A percentile compares a stretch with the other conserved stretches of the same genome.
These are phyloP conservation scores for Tetradesmus lagerheimii DNA, from an alignment of 139 green algal genomes.

Conservation along the genomic window DNA sequence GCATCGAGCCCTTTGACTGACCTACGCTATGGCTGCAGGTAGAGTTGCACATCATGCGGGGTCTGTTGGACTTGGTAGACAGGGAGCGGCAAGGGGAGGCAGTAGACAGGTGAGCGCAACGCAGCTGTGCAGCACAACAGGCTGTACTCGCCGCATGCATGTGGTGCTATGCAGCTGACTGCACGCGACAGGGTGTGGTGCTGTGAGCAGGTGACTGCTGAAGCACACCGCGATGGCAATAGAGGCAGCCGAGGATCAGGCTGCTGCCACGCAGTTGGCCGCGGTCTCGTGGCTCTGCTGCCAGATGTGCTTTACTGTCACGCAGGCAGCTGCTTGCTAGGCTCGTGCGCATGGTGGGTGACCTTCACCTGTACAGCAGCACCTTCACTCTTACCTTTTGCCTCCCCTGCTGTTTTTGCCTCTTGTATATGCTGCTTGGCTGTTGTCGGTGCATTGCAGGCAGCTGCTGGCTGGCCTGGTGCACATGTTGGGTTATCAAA, in stretches of 20 bases:
- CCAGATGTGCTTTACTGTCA: not conserved
- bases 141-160: too few species aligned
- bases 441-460: not conserved
- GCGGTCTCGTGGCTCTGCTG: too few species aligned
- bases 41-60: conserved; percentile 68
- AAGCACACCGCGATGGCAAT: too few species aligned
- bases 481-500: too few species aligned
- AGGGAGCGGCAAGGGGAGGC: conserved; percentile 82
- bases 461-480: conserved; percentile 80
- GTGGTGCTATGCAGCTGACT: not conserved
- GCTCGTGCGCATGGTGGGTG: conserved; percentile 78
- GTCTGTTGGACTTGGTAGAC: conserved; percentile 80
- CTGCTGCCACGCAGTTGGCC: too few species aligned
- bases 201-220: too few species aligned
- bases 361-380: conserved; percentile 79
- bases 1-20: too few species aligned
- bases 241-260: too few species aligned
- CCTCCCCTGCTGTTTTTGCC: not conserved
- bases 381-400: conserved; percentile 35
- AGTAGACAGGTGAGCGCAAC: conserved; percentile 64
- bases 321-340: conserved; percentile 58
- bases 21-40: conserved; percentile 65
- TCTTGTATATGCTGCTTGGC: too few species aligned
- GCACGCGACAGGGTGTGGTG: too few species aligned
- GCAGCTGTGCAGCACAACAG: not conserved